Conservation (phyloP, 2,329 filamentous ascomycete species). For the Chaetomiaceae sp. region DNA sequence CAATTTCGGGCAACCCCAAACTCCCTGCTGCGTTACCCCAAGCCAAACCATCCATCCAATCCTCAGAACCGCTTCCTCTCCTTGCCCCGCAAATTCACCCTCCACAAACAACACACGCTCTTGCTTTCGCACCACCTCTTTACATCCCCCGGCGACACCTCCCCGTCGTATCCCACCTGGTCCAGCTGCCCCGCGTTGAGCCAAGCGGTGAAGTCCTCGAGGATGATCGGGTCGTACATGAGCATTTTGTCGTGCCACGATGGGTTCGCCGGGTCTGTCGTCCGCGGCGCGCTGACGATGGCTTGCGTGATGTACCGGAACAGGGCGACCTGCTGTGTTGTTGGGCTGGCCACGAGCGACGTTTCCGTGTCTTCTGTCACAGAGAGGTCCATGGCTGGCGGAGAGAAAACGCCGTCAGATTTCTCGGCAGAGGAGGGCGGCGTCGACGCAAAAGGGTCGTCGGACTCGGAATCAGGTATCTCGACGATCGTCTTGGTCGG, state of each 20-base stretch:
- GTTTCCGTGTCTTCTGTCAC: constrained; percentile 43
- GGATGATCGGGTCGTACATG: constrained; percentile 82
- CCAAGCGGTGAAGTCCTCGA: constrained; percentile 82
- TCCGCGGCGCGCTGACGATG: constrained; percentile 46
- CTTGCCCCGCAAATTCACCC: constrained; percentile 47
- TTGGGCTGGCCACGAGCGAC: constrained; percentile 36
- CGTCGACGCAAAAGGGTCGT: constrained; percentile 35
- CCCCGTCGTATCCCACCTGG: constrained; percentile 58
- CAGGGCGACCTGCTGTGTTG: constrained; percentile 40
- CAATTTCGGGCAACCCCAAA: background rate
- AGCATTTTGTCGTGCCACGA: constrained; percentile 93
- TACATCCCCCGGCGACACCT: constrained; percentile 60
- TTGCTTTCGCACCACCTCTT: constrained; percentile 87
- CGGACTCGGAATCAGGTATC: constrained; percentile 49
- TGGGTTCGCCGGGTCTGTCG: constrained; percentile 45
- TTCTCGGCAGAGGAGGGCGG: constrained; percentile 32
- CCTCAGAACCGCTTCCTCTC: constrained; percentile 47
- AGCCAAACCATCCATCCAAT: too few relatives aligned
- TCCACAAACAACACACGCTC: constrained; percentile 80
- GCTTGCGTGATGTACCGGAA: constrained; percentile 53
- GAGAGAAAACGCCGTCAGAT: constrained; percentile 39
- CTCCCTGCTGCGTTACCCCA: background rate
- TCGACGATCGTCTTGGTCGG: constrained; percentile 34
- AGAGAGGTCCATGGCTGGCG: constrained; percentile 39
- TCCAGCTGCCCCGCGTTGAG: constrained; percentile 68